phyloP scores from a whole-genome alignment of 306 rosid species.

The Cicer arietinum region DNA sequence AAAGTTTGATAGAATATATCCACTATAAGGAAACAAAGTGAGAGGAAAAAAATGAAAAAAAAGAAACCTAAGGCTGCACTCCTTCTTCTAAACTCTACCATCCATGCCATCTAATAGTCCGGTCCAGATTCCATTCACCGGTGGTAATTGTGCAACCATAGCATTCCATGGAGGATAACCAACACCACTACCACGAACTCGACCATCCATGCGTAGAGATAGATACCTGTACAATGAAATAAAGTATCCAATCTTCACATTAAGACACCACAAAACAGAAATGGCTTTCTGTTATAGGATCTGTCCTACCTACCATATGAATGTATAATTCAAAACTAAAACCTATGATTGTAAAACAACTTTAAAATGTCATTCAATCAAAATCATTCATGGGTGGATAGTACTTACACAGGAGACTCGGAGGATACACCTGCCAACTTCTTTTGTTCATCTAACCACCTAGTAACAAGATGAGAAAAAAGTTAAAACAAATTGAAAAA shows the following conservation, averaged over 20 bases:
- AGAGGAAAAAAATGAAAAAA: background rate
- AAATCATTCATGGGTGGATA: conserved; percentile 17
- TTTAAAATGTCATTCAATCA: too few relatives aligned
- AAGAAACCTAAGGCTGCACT: background rate
- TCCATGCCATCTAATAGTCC: conserved; percentile 94
- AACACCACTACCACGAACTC: conserved; percentile 91
- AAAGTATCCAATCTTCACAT: conserved; percentile 18
- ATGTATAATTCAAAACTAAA: background rate
- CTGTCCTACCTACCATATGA: background rate
- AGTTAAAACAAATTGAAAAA: background rate
- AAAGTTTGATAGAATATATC: conserved; percentile 8
- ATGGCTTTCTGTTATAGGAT: background rate
- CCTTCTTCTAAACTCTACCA: conserved; percentile 76
- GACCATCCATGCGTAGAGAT: conserved; percentile 91
- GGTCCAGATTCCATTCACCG: conserved; percentile 91
- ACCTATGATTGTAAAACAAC: background rate
- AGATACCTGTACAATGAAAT: conserved; percentile 62
- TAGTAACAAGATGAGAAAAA: conserved; percentile 36
- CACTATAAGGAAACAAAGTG: conserved; percentile 30
- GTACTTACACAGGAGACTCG: conserved; percentile 90
- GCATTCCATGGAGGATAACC: conserved; percentile 99
- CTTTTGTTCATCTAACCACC: conserved; percentile 95
- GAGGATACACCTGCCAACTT: conserved; percentile 78
- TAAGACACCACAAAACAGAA: conserved; percentile 11
- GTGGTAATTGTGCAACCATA: conserved; percentile 87